Conservation (phyloP, 1,139 yeast species). For the Eremothecium cymbalariae region DNA sequence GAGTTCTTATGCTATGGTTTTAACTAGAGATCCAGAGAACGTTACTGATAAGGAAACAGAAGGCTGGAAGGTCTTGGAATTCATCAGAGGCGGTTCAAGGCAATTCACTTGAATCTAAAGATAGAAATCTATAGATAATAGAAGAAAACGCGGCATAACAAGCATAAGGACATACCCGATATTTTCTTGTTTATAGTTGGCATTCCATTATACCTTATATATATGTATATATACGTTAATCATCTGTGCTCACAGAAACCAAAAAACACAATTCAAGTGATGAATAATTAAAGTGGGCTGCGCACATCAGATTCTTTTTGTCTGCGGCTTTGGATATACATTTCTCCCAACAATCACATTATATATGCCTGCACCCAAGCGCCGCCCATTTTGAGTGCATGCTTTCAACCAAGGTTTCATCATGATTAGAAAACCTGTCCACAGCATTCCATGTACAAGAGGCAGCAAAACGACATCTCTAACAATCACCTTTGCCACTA, state of each 20-base stretch:
- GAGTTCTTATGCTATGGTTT: constrained; percentile 92
- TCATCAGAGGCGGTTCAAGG: constrained; percentile 90
- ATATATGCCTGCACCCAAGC: constrained; percentile 12
- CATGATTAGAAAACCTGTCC: constrained; percentile 38
- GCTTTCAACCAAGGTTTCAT: constrained; percentile 37
- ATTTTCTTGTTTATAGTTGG: no score
- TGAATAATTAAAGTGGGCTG: no score
- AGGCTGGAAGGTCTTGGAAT: constrained; percentile 95
- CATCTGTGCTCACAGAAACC: no score
- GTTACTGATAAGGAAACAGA: constrained; percentile 85
- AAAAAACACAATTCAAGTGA: no score
- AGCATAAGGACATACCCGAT: not conserved
- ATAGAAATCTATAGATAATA: no score
- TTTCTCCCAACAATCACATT: constrained; percentile 7
- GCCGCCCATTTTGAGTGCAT: constrained; percentile 27
- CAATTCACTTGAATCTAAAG: constrained; percentile 73
- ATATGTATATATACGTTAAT: no score
- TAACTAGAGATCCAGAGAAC: constrained; percentile 88
- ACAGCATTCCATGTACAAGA: constrained; percentile 47
- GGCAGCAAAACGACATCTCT: constrained; percentile 68
- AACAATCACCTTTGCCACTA: constrained; percentile 47
- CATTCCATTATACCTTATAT: no score
- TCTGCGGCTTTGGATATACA: constrained; percentile 4
- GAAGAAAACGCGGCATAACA: not conserved
- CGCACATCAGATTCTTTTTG: no score